Evolutionary conservation across 1,284 basidiomycete species (phyloP).

Genomic region (Leccinum fallax): DNA sequence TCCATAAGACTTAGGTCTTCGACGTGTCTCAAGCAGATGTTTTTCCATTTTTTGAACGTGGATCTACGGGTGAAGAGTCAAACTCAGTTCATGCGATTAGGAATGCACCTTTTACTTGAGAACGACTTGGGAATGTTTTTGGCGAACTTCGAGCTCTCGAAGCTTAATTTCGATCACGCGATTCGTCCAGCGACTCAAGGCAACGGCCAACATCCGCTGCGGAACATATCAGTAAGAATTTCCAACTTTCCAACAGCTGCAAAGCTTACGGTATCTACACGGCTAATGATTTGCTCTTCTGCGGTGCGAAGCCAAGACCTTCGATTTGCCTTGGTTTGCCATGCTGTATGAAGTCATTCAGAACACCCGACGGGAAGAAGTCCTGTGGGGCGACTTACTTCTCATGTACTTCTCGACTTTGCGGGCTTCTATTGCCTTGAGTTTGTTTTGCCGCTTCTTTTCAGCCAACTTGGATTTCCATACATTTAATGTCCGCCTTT

Average conservation of each 20-base stretch:
- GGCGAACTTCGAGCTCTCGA: conserved; percentile 63
- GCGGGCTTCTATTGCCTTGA: conserved; percentile 46
- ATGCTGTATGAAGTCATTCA: conserved; percentile 42
- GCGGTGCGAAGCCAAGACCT: conserved; percentile 29
- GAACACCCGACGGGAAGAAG: conserved; percentile 11
- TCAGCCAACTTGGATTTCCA: conserved; percentile 57
- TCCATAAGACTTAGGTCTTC: conserved; percentile 77
- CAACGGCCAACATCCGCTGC: conserved; percentile 54
- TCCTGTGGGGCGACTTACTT: conserved; percentile 40
- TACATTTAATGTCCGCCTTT: conserved; percentile 51
- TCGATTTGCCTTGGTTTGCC: conserved; percentile 42
- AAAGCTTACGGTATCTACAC: conserved; percentile 21
- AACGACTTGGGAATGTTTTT: conserved; percentile 49
- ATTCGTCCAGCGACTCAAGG: conserved; percentile 65
- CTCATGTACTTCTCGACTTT: conserved; percentile 45
- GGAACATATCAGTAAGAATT: conserved; percentile 8
- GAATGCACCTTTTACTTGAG: conserved; percentile 44
- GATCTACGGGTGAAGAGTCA: conserved; percentile 38
- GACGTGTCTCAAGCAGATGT: conserved; percentile 57
- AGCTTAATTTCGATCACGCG: conserved; percentile 72
- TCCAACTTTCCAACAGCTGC: background rate
- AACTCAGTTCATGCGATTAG: background rate
- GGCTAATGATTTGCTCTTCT: conserved; percentile 29
- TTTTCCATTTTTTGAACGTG: conserved; percentile 70
- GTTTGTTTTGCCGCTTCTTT: conserved; percentile 48